Conservation (phyloP, 192 early-diverging fungal genomes). For the Backusella morwellensis region DNA sequence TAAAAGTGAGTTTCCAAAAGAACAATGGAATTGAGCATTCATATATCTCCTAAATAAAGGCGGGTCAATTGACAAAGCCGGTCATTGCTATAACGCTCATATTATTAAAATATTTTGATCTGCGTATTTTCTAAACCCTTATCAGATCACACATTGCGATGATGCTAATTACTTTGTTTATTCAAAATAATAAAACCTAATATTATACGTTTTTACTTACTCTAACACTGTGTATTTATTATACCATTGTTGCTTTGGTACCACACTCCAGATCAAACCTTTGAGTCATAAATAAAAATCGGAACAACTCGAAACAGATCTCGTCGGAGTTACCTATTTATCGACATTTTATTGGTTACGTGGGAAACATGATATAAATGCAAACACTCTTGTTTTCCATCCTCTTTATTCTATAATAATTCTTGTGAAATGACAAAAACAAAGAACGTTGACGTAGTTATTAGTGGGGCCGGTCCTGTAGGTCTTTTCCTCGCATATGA, state of each 20-base stretch:
- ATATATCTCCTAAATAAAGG: background rate
- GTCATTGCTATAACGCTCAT: background rate
- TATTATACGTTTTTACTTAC: background rate
- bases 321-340: background rate
- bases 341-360: background rate
- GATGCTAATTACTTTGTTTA: background rate
- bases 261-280: background rate
- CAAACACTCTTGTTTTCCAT: background rate
- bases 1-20: background rate
- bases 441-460: constrained; percentile 16
- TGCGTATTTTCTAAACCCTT: background rate
- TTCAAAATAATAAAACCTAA: background rate
- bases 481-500: constrained; percentile 20
- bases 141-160: background rate
- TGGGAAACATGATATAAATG: background rate
- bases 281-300: background rate
- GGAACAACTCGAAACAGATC: background rate
- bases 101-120: background rate
- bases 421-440: background rate
- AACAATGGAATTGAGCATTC: background rate
- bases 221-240: background rate
- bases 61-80: background rate
- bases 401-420: background rate
- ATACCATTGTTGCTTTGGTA: background rate
- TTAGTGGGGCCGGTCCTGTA: constrained; percentile 28